These are phyloP conservation scores for Exidia glandulosa DNA, from an alignment of 768 basidiomycete species.

Conservation along the genomic window DNA sequence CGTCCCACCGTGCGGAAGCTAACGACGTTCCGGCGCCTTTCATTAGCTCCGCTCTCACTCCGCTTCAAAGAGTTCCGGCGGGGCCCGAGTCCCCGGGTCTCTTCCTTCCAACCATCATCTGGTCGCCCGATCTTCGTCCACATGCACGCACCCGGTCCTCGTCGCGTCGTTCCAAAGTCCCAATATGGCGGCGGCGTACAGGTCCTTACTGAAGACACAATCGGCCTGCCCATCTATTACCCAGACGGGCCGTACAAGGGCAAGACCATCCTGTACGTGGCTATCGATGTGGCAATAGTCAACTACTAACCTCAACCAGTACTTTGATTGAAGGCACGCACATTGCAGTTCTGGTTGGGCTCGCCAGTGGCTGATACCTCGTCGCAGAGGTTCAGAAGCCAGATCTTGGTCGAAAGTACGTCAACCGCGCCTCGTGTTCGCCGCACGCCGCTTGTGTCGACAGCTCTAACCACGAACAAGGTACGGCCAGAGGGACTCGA, in stretches of 20 bases:
- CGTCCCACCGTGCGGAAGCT: no score
- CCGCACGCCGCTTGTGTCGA: neutral
- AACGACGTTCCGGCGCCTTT: no score
- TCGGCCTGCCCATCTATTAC: slow-evolving; percentile 46
- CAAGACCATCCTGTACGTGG: slow-evolving; percentile 25
- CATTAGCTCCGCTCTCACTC: no score
- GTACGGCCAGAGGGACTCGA: slow-evolving; percentile 40
- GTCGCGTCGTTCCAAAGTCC: neutral
- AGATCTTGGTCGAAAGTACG: slow-evolving; percentile 56
- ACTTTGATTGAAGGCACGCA: slow-evolving; percentile 3
- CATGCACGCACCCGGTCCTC: neutral
- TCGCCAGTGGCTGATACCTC: neutral
- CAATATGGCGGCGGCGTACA: neutral
- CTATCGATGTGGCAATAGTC: neutral
- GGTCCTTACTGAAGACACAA: slow-evolving; percentile 4
- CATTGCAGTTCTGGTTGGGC: neutral
- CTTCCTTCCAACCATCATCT: no score
- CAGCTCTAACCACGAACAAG: slow-evolving; percentile 2
- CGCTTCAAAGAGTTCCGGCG: no score
- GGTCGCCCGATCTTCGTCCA: neutral
- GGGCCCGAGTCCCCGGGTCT: no score
- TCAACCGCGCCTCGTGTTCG: slow-evolving; percentile 7
- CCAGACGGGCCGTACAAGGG: slow-evolving; percentile 51
- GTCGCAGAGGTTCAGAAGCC: slow-evolving; percentile 52
- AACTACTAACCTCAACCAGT: neutral